These are phyloP conservation scores for Beauveria sp. DNA, from an alignment of 2,329 filamentous ascomycete species.

Conservation along the genomic window DNA sequence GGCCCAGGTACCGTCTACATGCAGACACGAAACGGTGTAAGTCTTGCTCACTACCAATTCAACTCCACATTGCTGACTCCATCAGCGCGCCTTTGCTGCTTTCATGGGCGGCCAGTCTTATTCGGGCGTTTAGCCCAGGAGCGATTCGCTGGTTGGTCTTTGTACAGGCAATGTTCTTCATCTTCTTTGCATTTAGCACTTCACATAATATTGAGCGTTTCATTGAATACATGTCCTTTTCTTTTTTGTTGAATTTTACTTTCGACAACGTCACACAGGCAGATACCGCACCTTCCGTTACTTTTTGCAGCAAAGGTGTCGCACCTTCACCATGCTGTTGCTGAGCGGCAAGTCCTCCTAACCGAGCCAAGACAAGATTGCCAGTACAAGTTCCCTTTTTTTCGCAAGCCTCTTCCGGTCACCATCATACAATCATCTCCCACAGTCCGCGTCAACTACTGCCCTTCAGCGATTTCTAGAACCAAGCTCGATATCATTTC, in stretches of 20 bases:
- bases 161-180: not conserved
- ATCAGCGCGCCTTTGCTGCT: constrained; percentile 43
- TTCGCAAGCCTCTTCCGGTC: not conserved
- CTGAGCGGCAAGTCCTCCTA: not conserved
- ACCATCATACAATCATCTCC: not conserved
- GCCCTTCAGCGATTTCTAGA: constrained; percentile 2
- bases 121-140: constrained; percentile 18
- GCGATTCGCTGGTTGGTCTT: not conserved
- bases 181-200: not conserved
- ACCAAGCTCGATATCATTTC: constrained; percentile 4
- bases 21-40: constrained; percentile 79
- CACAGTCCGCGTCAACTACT: not conserved
- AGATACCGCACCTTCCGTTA: not conserved
- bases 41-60: constrained; percentile 20
- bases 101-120: constrained; percentile 43
- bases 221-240: not conserved
- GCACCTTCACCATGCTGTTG: not conserved
- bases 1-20: constrained; percentile 87
- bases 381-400: not conserved
- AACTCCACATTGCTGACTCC: not conserved
- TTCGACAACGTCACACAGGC: not conserved
- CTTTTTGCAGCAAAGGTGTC: not conserved
- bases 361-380: not conserved
- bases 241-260: not conserved
- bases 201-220: not conserved